Evolutionary conservation across 2,329 filamentous ascomycete species (phyloP).

Genomic region (Monosporascus sp.): DNA sequence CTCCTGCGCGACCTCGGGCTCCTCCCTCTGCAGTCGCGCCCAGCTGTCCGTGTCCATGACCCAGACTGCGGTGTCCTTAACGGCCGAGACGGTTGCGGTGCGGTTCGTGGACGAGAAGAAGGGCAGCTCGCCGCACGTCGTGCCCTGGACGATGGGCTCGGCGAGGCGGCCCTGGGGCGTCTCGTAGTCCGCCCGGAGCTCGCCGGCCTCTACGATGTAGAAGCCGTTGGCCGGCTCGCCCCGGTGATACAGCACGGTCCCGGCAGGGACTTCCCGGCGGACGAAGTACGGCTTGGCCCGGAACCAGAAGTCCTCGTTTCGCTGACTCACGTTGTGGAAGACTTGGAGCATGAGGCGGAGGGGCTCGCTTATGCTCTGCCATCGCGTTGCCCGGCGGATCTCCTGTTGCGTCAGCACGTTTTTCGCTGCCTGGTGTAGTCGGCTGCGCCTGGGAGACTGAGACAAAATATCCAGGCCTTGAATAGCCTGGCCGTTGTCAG

Average conservation of each 20-base stretch:
- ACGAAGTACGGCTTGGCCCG: constrained; percentile 70
- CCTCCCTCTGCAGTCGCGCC: constrained; percentile 63
- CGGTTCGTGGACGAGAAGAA: constrained; percentile 90
- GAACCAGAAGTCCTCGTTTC: constrained; percentile 96
- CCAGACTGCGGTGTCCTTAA: constrained; percentile 80
- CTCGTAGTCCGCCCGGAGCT: constrained; percentile 84
- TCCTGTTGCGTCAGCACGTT: constrained; percentile 66
- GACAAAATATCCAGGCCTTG: constrained; percentile 41
- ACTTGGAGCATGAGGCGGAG: constrained; percentile 88
- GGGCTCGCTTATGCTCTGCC: constrained; percentile 84
- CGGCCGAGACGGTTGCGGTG: constrained; percentile 80
- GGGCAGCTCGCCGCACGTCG: constrained; percentile 90
- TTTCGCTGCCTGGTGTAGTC: constrained; percentile 72
- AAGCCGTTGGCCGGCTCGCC: constrained; percentile 77
- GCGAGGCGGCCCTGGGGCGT: constrained; percentile 83
- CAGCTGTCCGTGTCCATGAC: constrained; percentile 67
- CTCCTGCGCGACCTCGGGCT: constrained; percentile 77
- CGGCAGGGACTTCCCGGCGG: constrained; percentile 60
- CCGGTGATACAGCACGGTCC: constrained; percentile 69
- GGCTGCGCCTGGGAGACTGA: constrained; percentile 74
- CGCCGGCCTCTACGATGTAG: constrained; percentile 84
- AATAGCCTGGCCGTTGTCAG: constrained; percentile 28
- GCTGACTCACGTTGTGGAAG: constrained; percentile 80
- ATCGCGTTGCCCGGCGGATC: constrained; percentile 56
- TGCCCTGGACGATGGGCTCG: constrained; percentile 89